phyloP scores from a whole-genome alignment of 306 rosid genomes.

The Hylodesmum podocarpum region DNA sequence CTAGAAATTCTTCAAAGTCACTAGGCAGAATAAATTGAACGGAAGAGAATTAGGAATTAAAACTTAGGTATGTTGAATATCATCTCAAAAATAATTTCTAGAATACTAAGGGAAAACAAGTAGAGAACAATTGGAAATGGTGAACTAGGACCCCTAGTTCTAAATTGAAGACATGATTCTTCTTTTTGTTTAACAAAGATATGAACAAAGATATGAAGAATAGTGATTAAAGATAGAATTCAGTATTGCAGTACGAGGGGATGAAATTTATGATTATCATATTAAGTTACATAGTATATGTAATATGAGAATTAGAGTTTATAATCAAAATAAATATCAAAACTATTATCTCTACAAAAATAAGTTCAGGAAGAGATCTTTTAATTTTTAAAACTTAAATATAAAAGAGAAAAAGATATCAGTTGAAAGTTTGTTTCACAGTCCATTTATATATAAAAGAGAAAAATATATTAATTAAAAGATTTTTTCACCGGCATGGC shows the following conservation, averaged over 20 bases:
- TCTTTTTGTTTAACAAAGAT: background rate
- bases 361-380: no score
- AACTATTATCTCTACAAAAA: no score
- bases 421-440: no score
- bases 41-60: background rate
- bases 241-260: background rate
- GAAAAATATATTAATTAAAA: no score
- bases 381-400: no score
- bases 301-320: background rate
- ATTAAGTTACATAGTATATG: background rate
- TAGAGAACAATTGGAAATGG: background rate
- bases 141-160: background rate
- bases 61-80: background rate
- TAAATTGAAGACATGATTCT: background rate
- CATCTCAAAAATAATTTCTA: background rate
- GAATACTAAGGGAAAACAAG: background rate
- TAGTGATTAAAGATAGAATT: background rate
- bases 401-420: no score
- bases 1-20: background rate
- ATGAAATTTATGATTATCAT: background rate
- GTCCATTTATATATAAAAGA: no score
- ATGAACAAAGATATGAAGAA: background rate
- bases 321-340: background rate
- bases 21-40: background rate
- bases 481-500: conserved; percentile 15